Base-by-base conservation (phyloP, 768 basidiomycete genomes). In the Gyrodon lividus region DNA sequence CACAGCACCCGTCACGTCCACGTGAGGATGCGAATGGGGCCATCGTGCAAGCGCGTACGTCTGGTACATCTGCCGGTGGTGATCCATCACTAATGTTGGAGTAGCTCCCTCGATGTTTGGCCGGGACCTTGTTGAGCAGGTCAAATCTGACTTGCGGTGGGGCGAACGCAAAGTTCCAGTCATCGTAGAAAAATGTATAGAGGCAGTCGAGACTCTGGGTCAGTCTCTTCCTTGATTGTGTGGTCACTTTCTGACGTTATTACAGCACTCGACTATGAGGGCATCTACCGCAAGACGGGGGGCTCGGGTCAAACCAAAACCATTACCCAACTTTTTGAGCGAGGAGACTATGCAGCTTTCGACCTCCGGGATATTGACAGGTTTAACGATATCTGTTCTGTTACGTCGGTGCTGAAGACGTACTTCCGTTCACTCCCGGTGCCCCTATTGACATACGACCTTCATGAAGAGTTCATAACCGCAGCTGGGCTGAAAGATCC, bases 221-320 rank as follows among this genome's bases (percentile, higher is more conserved):
- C 57, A 49, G 87, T 71, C 33, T 23, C 13, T 30, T 4, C 31
- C 6, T 43, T 13, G 2, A 31, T 9, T 19, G 22, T 38, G 2
- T 13, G 16, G 14, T 20, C 38, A 5, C 31, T 19, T 42, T 26
- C 14, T 61, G 26, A 57, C 51, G 12, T 23, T n/a, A 44, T 24
- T 26, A 26, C 46, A 91, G 95, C 90, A 5, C 79, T 98, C 72
- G 92, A 97, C 52, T 94, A 94, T 63, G 97, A 99, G 69, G 97
- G 97, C 10, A 92, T 99, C 57, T 99, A 99, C 70, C 92, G 97
- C 56, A 99, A 99, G 74, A 92, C 87, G 0, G 97, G 97, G 26
- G 97, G 97, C 3, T 85, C 89, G 24, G 81, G 89, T 2, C 95
- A 95, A 62, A 89, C 92, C 31, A 96, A 96, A 73, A 79, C 79